phyloP scores from a whole-genome alignment of 2,329 filamentous ascomycete species.

The Cryphonectria radicalis region DNA sequence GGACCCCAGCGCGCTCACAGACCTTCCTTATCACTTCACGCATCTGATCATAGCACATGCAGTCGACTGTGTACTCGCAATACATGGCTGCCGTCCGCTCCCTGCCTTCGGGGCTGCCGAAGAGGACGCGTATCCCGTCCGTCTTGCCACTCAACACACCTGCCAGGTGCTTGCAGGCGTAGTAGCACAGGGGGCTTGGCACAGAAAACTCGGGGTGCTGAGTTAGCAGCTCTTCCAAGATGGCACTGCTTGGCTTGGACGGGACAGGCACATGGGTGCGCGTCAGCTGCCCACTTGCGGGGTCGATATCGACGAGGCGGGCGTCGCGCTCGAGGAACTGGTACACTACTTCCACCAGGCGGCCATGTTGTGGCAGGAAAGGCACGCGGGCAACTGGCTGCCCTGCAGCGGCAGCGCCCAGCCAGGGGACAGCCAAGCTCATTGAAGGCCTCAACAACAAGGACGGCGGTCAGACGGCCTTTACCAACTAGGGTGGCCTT shows the following conservation, averaged over 20 bases:
- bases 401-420: slow-evolving; percentile 33
- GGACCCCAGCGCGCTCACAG: not conserved
- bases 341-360: slow-evolving; percentile 40
- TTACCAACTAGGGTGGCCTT: slow-evolving; percentile 34
- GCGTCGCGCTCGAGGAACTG: slow-evolving; percentile 39
- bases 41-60: not conserved
- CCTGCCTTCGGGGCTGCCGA: slow-evolving; percentile 23
- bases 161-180: slow-evolving; percentile 28
- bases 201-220: slow-evolving; percentile 35
- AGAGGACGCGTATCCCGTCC: slow-evolving; percentile 31
- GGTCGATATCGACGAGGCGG: slow-evolving; percentile 37
- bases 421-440: slow-evolving; percentile 36
- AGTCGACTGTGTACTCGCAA: not conserved
- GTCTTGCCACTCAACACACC: slow-evolving; percentile 26
- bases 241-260: slow-evolving; percentile 30
- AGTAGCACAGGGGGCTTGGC: slow-evolving; percentile 31
- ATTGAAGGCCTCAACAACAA: slow-evolving; percentile 42
- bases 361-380: slow-evolving; percentile 36
- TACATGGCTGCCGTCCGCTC: not conserved
- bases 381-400: slow-evolving; percentile 34
- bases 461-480: slow-evolving; percentile 32
- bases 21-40: not conserved
- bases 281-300: slow-evolving; percentile 14
- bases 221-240: slow-evolving; percentile 37
- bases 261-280: slow-evolving; percentile 37